Evolutionary conservation across 768 basidiomycete genomes (phyloP).

Genomic region (Daedalea quercina): DNA sequence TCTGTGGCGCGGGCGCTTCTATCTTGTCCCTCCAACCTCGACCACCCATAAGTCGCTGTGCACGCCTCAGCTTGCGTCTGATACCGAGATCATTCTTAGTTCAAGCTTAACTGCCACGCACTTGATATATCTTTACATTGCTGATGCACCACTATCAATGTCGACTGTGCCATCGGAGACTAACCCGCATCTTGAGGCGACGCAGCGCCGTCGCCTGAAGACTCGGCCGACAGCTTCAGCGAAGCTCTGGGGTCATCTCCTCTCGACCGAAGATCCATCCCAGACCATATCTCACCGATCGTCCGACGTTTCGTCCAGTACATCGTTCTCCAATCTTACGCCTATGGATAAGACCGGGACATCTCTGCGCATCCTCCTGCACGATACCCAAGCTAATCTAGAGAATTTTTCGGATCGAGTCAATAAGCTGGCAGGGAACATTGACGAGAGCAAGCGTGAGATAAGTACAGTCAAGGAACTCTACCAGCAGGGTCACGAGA

Average conservation of each 20-base stretch:
- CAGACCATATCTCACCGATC: neutral
- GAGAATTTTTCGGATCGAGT: constrained; percentile 59
- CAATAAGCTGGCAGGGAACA: constrained; percentile 40
- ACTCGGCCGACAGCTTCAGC: constrained; percentile 1
- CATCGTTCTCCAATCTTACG: constrained; percentile 27
- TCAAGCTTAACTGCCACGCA: too few species aligned
- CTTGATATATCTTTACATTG: too few species aligned
- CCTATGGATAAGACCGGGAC: constrained; percentile 60
- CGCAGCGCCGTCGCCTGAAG: neutral
- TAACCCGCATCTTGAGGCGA: neutral
- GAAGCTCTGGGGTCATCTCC: constrained; percentile 14
- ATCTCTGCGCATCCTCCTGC: constrained; percentile 64
- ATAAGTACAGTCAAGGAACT: constrained; percentile 45
- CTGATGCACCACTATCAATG: too few species aligned
- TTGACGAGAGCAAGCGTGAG: constrained; percentile 48
- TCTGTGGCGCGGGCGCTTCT: neutral
- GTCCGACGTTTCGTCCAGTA: constrained; percentile 10
- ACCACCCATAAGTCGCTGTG: too few species aligned
- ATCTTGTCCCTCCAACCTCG: neutral
- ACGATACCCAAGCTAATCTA: constrained; percentile 67
- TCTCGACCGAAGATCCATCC: constrained; percentile 5
- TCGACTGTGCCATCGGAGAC: too few species aligned
- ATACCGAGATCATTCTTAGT: too few species aligned
- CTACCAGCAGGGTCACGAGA: constrained; percentile 57
- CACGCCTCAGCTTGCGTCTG: too few species aligned